These are phyloP conservation scores for Hygrophorus pudorinus DNA, from an alignment of 768 basidiomycete genomes.

Conservation along the genomic window DNA sequence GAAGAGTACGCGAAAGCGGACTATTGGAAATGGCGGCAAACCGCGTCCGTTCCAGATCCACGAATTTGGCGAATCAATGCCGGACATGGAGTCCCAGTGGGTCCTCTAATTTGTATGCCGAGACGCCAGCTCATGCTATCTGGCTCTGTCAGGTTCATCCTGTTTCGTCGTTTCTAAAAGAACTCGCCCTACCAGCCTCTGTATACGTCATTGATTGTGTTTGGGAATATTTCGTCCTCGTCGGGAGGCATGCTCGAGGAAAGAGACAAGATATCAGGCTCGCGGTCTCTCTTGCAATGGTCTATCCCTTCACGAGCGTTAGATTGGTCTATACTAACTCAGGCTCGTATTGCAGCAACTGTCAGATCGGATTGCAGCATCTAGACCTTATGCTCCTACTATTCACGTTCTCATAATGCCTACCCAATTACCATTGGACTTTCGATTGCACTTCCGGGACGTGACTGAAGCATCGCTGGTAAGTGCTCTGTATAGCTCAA, in stretches of 20 bases:
- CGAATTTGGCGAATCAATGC: constrained; percentile 52
- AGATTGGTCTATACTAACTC: neutral
- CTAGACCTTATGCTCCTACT: constrained; percentile 60
- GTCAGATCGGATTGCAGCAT: constrained; percentile 36
- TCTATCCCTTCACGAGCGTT: constrained; percentile 17
- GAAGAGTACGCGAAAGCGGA: constrained; percentile 68
- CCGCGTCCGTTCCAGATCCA: constrained; percentile 31
- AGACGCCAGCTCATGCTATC: neutral
- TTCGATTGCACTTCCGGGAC: constrained; percentile 56
- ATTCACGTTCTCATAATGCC: constrained; percentile 69
- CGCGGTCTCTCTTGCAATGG: constrained; percentile 49
- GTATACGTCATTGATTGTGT: constrained; percentile 66
- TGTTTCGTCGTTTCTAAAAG: constrained; percentile 34
- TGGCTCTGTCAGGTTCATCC: constrained; percentile 31
- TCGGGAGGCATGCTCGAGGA: constrained; percentile 57
- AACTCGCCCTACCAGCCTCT: constrained; percentile 27
- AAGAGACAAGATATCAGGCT: constrained; percentile 50
- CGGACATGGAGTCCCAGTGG: constrained; percentile 29
- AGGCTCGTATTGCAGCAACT: constrained; percentile 39
- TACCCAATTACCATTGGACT: constrained; percentile 63
- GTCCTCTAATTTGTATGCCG: constrained; percentile 10
- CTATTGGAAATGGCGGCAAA: constrained; percentile 69
- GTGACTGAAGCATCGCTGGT: constrained; percentile 58
- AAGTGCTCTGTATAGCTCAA: constrained; percentile 16
- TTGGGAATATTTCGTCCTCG: constrained; percentile 73